Conservation (phyloP, 371 early-diverging fungal genomes). For the Sporodiniella umbellata region DNA sequence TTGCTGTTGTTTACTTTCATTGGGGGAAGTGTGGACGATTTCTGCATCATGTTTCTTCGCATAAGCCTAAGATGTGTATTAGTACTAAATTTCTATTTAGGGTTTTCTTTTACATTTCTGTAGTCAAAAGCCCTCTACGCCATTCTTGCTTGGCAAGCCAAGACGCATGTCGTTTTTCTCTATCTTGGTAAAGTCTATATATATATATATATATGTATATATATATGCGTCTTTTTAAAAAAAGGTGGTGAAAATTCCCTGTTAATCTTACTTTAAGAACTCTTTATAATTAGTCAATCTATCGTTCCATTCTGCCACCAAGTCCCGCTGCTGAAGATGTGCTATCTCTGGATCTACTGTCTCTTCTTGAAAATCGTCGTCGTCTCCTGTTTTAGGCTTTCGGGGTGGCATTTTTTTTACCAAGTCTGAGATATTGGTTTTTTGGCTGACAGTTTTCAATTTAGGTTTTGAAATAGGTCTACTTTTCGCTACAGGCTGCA, state of each 20-base stretch:
- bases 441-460: conserved; percentile 14
- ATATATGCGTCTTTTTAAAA: no score
- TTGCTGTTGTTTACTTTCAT: not conserved
- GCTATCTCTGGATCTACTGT: conserved; percentile 29
- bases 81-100: not conserved
- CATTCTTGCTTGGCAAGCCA: conserved; percentile 37
- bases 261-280: conserved; percentile 34
- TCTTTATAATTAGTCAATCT: conserved; percentile 22
- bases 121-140: conserved; percentile 39
- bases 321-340: conserved; percentile 21
- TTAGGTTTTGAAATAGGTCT: conserved; percentile 13
- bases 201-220: no score
- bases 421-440: conserved; percentile 16
- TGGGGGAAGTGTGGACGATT: not conserved
- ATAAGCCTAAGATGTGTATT: not conserved
- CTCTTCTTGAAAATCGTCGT: conserved; percentile 20
- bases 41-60: conserved; percentile 1
- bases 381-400: conserved; percentile 3
- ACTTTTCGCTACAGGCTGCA: conserved; percentile 7
- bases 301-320: conserved; percentile 32
- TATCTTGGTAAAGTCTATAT: conserved; percentile 28
- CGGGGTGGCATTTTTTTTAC: conserved; percentile 26
- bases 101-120: conserved; percentile 29
- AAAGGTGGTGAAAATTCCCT: no score
- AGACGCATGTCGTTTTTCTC: conserved; percentile 15